A percentile compares a stretch with the other conserved stretches of the same genome.
These are phyloP conservation scores for Akebia trifoliata DNA, from an alignment of 164 flowering plant genomes.

Conservation along the genomic window DNA sequence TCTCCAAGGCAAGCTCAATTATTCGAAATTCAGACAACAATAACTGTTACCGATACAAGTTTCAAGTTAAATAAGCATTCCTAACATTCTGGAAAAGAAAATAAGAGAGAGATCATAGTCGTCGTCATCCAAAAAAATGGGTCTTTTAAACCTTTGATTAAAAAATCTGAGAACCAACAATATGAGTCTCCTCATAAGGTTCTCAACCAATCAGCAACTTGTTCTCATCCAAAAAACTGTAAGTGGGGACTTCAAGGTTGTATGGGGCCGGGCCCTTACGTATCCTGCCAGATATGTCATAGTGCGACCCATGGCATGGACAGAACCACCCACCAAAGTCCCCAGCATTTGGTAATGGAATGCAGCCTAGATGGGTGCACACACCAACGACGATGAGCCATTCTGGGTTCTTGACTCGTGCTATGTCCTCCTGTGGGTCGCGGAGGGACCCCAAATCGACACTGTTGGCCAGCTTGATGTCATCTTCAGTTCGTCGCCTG, in stretches of 20 bases:
- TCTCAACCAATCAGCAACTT: slow-evolving; percentile 34
- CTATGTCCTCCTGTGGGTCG: slow-evolving; percentile 30
- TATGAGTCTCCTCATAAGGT: neutral
- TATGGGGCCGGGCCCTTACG: slow-evolving; percentile 39
- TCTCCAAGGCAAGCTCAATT: neutral
- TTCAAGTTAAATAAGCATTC: slow-evolving; percentile 3
- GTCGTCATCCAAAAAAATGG: neutral
- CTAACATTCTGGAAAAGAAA: neutral
- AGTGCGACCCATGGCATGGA: slow-evolving; percentile 43
- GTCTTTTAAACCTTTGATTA: neutral
- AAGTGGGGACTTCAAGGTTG: slow-evolving; percentile 35
- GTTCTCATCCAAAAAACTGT: slow-evolving; percentile 29
- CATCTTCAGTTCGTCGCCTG: slow-evolving; percentile 34
- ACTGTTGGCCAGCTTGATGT: slow-evolving; percentile 32
- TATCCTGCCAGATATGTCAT: slow-evolving; percentile 40
- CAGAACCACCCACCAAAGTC: slow-evolving; percentile 45
- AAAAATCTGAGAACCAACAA: slow-evolving; percentile 4
- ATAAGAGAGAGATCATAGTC: neutral
- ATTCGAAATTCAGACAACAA: slow-evolving; percentile 9
- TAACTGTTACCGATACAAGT: slow-evolving; percentile 1
- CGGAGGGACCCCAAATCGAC: slow-evolving; percentile 27
- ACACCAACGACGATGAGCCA: slow-evolving; percentile 38
- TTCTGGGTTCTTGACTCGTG: slow-evolving; percentile 33
- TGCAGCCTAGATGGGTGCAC: slow-evolving; percentile 41
- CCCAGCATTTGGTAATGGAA: slow-evolving; percentile 40